Evolutionary conservation across 31 red algal species (phyloP), one percentile per base, ranked within the genome.

Genomic region (Asparagopsis taxiformis): DNA sequence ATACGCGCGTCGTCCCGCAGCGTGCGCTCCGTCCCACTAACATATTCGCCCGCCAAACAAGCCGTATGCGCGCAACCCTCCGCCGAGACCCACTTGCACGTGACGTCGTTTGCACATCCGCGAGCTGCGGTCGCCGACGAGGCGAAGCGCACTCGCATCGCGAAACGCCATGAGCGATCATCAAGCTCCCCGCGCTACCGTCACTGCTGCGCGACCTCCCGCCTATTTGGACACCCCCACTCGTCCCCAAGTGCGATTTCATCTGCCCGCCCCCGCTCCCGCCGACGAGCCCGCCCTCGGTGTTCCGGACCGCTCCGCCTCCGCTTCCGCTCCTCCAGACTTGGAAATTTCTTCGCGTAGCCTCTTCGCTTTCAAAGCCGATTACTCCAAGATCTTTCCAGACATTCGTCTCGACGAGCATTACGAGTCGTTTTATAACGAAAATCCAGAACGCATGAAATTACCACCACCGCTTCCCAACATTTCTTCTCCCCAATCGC

Each of bases 281-380:
- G 65, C 50, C 1, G 50, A 46, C 29, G 62, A 68, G 37, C 56
- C 60, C 8, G 59, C 66, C 38, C 49, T 79, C 17, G 68, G 61
- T 24, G 69, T 85, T 32, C 80, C 80, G 22, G 80, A 85, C 70
- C 80, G 80, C 11, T 43, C 80, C 31, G 55, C 69, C 20, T 74
- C 80, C 51, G 80, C 80, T 37, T 90, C 86, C 21, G 86, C 86
- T 30, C 86, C 86, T n/a, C 88, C 88, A 1, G 88, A 91, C 70
- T 72, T 91, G n/a, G 88, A 75, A 24, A 69, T 91, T 50, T 82
- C 88, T 5, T 80, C 76, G 0, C 87, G 76, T 19, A 64, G 57
- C 9, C 77, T 91, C 51, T 76, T 83, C 51, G 78, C 88, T 39
- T 91, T 77, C 64, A 65, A 87, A 41, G 82, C 82, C 26, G 82